Conservation (phyloP, 352 stramenopile species). For the Phytophthora syringae region DNA sequence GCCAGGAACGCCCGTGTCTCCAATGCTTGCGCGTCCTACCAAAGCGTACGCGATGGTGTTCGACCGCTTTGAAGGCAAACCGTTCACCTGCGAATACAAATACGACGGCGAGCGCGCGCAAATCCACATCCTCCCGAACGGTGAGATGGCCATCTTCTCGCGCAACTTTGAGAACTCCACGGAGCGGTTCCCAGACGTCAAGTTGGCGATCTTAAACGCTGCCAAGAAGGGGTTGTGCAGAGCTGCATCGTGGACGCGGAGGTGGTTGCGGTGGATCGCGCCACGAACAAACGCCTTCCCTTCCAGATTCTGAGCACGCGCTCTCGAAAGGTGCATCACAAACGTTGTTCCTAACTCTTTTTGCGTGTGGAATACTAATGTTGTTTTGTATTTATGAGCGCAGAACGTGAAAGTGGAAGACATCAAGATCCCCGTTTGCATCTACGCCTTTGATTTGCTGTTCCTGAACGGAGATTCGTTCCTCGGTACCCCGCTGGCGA, state of each 20-base stretch:
- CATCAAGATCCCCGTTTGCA: conserved; percentile 92
- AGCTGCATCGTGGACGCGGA: conserved; percentile 98
- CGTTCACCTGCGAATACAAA: conserved; percentile 99
- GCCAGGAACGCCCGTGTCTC: conserved; percentile 97
- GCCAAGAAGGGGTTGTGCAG: conserved; percentile 60
- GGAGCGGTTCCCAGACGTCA: conserved; percentile 95
- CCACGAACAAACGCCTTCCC: conserved; percentile 96
- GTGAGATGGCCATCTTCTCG: conserved; percentile 97
- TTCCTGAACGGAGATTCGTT: conserved; percentile 98
- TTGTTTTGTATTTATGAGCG: conserved; percentile 3
- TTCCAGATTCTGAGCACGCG: conserved; percentile 99
- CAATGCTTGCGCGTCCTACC: conserved; percentile 99
- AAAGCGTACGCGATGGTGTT: conserved; percentile 97
- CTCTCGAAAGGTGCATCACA: conserved; percentile 88
- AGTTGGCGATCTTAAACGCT: conserved; percentile 73
- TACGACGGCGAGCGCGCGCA: conserved; percentile 99
- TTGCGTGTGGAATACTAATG: conserved; percentile 3
- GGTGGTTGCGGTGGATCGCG: conserved; percentile 98
- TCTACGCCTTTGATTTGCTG: conserved; percentile 99
- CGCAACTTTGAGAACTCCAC: conserved; percentile 99
- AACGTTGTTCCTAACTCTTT: conserved; percentile 9
- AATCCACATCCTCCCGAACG: conserved; percentile 91
- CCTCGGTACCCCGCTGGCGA: conserved; percentile 87
- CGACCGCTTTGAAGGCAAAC: conserved; percentile 94
- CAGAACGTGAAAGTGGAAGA: conserved; percentile 87